Conservation (phyloP, 2,329 filamentous ascomycete species). For the Tothia fuscella region DNA sequence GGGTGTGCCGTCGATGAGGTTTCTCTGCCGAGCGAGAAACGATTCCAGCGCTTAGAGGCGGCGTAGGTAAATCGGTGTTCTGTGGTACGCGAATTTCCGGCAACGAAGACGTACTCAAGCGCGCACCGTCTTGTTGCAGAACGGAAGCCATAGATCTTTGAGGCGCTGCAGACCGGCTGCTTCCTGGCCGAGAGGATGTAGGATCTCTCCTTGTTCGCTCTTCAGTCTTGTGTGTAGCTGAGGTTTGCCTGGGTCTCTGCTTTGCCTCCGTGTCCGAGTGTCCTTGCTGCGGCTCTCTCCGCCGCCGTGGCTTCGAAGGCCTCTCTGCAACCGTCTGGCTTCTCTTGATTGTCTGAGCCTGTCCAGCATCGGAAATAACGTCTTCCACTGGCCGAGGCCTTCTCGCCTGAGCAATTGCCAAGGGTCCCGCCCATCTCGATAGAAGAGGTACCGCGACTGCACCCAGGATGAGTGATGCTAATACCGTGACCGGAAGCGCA, state of each 20-base stretch:
- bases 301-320: conserved; percentile 33
- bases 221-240: background rate
- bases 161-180: conserved; percentile 12
- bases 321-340: conserved; percentile 54
- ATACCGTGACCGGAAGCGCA: conserved; percentile 64
- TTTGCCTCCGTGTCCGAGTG: conserved; percentile 13
- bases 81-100: conserved; percentile 49
- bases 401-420: conserved; percentile 70
- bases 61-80: conserved; percentile 26
- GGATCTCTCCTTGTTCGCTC: background rate
- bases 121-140: conserved; percentile 26
- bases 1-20: conserved; percentile 44
- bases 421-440: conserved; percentile 65
- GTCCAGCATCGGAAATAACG: conserved; percentile 46
- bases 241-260: background rate
- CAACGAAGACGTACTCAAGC: conserved; percentile 56
- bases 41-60: conserved; percentile 30
- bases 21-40: conserved; percentile 23
- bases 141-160: conserved; percentile 13
- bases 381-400: conserved; percentile 56
- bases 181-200: conserved; percentile 9
- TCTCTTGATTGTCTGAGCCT: conserved; percentile 45
- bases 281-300: conserved; percentile 23
- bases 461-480: conserved; percentile 69
- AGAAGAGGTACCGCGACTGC: conserved; percentile 64